Conservation (phyloP, 2,329 filamentous ascomycete genomes). For the Aphanocladium album region DNA sequence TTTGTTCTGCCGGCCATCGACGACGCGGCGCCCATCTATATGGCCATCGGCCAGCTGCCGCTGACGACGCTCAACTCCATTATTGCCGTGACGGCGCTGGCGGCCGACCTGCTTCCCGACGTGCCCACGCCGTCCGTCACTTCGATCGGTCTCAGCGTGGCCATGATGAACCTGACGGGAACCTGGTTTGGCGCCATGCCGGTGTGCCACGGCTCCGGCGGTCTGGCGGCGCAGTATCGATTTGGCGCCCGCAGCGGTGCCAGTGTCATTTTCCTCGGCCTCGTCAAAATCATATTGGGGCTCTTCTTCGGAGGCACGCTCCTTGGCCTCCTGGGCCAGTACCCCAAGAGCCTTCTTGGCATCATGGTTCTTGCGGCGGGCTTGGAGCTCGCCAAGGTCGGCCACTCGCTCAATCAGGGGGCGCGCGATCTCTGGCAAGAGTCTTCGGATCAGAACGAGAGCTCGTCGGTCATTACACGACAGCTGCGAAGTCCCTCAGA, state of each 20-base stretch:
- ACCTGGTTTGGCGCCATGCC: slow-evolving; percentile 97
- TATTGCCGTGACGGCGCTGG: slow-evolving; percentile 77
- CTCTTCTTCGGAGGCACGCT: slow-evolving; percentile 69
- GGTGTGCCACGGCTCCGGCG: slow-evolving; percentile 87
- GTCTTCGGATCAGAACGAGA: slow-evolving; percentile 37
- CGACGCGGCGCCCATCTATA: slow-evolving; percentile 37
- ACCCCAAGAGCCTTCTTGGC: slow-evolving; percentile 73
- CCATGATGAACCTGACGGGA: slow-evolving; percentile 74
- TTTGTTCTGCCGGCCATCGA: slow-evolving; percentile 31
- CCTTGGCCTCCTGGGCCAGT: slow-evolving; percentile 62
- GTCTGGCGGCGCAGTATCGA: slow-evolving; percentile 82
- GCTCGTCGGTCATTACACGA: slow-evolving; percentile 28
- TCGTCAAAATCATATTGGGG: slow-evolving; percentile 70
- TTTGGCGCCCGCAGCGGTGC: slow-evolving; percentile 88
- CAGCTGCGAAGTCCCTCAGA: slow-evolving; percentile 53
- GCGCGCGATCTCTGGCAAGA: slow-evolving; percentile 56
- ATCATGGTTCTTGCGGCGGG: slow-evolving; percentile 89
- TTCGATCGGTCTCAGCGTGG: slow-evolving; percentile 74
- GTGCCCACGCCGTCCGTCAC: slow-evolving; percentile 66
- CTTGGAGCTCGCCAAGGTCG: slow-evolving; percentile 79
- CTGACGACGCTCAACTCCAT: slow-evolving; percentile 91
- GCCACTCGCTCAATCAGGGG: slow-evolving; percentile 74
- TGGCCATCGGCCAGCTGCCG: slow-evolving; percentile 81
- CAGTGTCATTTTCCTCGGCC: slow-evolving; percentile 73
- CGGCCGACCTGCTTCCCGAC: slow-evolving; percentile 69